These are phyloP conservation scores for Heterobasidion irregulare DNA, from an alignment of 1,284 basidiomycete species.

Conservation along the genomic window DNA sequence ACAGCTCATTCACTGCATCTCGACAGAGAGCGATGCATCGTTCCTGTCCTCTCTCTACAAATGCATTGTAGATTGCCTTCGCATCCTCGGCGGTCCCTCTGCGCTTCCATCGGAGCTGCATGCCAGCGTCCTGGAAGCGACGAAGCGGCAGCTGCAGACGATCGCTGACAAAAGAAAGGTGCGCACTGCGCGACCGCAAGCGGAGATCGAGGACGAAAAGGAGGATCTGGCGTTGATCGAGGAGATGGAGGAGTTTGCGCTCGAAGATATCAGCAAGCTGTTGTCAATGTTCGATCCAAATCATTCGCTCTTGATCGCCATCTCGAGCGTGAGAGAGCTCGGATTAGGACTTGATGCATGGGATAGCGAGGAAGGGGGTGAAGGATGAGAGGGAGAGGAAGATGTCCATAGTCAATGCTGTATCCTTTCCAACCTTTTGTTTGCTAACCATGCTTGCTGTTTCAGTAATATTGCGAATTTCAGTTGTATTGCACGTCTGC, in stretches of 20 bases:
- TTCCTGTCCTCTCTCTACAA: slow-evolving; percentile 75
- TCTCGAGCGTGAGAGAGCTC: slow-evolving; percentile 62
- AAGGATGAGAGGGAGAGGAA: neutral
- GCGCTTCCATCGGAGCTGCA: slow-evolving; percentile 45
- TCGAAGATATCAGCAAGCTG: slow-evolving; percentile 67
- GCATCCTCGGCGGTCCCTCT: slow-evolving; percentile 48
- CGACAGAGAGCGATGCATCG: slow-evolving; percentile 59
- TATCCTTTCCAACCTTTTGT: no score
- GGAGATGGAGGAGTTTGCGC: slow-evolving; percentile 66
- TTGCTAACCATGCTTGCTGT: no score
- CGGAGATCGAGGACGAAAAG: slow-evolving; percentile 43
- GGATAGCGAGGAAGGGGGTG: slow-evolving; percentile 10
- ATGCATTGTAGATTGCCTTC: slow-evolving; percentile 60
- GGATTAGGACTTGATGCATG: slow-evolving; percentile 27
- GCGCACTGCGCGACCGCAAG: slow-evolving; percentile 31
- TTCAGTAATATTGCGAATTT: no score
- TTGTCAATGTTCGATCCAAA: slow-evolving; percentile 42
- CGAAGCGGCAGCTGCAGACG: slow-evolving; percentile 56
- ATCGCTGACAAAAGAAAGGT: slow-evolving; percentile 59
- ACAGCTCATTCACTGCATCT: slow-evolving; percentile 60
- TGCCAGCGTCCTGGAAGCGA: slow-evolving; percentile 51
- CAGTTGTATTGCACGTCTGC: no score
- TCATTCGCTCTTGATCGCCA: slow-evolving; percentile 57
- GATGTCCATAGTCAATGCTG: no score
- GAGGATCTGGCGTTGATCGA: slow-evolving; percentile 65